These are phyloP conservation scores for Diplotaxis tenuifolia DNA, from an alignment of 345 rosid genomes.

Conservation along the genomic window DNA sequence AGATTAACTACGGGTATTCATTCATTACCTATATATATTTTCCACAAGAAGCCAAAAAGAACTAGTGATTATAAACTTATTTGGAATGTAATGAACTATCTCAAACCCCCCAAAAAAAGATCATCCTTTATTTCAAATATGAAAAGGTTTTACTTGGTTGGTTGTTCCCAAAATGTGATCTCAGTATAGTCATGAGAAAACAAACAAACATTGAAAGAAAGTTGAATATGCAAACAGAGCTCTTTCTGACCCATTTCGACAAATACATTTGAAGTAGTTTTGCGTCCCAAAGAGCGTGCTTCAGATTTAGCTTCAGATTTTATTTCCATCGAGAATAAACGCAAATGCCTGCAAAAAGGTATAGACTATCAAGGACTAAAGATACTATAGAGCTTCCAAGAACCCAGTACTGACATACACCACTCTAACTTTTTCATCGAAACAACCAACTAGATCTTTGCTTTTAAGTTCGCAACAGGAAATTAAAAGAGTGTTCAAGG, in stretches of 20 bases:
- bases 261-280: constrained; percentile 21
- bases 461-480: neutral
- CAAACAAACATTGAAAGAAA: constrained; percentile 21
- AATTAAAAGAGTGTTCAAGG: neutral
- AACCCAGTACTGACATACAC: neutral
- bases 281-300: constrained; percentile 17
- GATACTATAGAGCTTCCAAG: neutral
- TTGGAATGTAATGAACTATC: constrained; percentile 2
- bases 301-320: too few relatives aligned
- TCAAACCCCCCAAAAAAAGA: constrained; percentile 16
- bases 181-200: neutral
- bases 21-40: neutral
- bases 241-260: constrained; percentile 24
- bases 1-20: neutral
- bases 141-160: constrained; percentile 32
- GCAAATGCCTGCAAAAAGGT: constrained; percentile 11
- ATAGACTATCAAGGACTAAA: neutral
- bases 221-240: constrained; percentile 10
- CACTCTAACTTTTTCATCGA: neutral
- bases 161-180: constrained; percentile 32
- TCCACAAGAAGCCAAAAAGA: neutral
- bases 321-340: constrained; percentile 31
- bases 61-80: neutral
- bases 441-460: neutral
- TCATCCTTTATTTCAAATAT: constrained; percentile 34